Base-by-base conservation (phyloP, 495 filamentous ascomycete species). In the Hypoxylon intermedium region DNA sequence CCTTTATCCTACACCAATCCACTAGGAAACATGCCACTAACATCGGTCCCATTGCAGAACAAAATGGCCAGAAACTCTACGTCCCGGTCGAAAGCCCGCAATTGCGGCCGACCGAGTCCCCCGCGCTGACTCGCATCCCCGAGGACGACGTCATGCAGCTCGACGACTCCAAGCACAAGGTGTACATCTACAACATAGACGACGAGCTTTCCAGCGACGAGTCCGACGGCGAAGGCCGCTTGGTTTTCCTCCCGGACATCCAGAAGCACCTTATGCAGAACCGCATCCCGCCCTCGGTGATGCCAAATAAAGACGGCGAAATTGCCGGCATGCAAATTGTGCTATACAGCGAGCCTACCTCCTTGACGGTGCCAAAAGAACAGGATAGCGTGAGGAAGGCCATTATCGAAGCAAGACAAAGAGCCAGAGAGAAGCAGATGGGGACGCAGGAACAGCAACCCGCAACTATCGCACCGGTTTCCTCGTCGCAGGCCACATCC, bases 101-200 rank as follows among this genome's bases (percentile, higher is more conserved):
- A 31, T 62, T 66, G 19, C 51, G 66, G 36, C 58, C 67, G 24
- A 38, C 67, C 19, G 36, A 59, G n/a, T 45, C 45, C 18, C 6
- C 48, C 20, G 16, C 52, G 2, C 31, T 63, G 1, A 41, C 34
- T 2, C 45, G 45, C 9, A 52, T 62, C 21, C 38, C 59, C 40
- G 71, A 73, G n/a, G 74, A 81, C 54, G 87, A 93, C 62, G 59
- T 72, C 30, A 96, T 98, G 94, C 82, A 90, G 45, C 74, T 98
- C 47, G 94, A 98, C 76, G 87, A 97, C 72, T 88, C 92, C 13
- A 87, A 88, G 60, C 77, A 93, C 73, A 91, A 87, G 53, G 83
- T 96, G 47, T 98, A 92, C 78, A 92, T 98, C 68, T 83, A 93
- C 78, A 84, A 94, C 70, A 78, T 98, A 19, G 94, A 96, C 62